Percentiles rank a stretch among this genome's conserved stretches.
phyloP scores from a whole-genome alignment of 1,284 basidiomycete genomes.

The Erythrobasidium hasegawianum region DNA sequence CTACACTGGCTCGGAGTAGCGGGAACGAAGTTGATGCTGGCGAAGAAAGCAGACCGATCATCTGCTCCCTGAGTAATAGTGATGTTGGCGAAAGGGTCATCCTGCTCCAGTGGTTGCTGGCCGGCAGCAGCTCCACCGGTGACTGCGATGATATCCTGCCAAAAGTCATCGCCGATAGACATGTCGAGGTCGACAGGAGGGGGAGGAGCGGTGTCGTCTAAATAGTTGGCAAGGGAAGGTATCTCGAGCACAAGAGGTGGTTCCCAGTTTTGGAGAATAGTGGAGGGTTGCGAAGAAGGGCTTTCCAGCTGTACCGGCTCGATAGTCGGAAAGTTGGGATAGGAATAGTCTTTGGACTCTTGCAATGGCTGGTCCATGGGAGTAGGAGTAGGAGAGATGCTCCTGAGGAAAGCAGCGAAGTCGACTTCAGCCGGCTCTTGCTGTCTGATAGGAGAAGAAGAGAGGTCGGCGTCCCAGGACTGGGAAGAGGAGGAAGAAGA shows the following conservation, averaged over 20 bases:
- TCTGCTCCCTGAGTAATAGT: neutral
- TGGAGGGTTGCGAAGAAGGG: no score
- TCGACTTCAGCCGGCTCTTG: no score
- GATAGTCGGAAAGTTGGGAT: no score
- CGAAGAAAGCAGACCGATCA: neutral
- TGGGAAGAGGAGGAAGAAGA: conserved; percentile 4
- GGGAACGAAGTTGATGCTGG: neutral
- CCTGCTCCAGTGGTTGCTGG: conserved; percentile 1
- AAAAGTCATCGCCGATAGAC: neutral
- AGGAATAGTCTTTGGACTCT: no score
- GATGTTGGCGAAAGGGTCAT: neutral
- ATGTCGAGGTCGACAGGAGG: neutral
- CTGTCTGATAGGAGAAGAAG: neutral
- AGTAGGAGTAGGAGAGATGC: no score
- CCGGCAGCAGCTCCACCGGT: neutral
- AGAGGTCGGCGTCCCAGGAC: neutral
- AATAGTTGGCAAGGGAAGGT: no score
- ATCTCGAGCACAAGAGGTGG: no score
- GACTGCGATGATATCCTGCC: neutral
- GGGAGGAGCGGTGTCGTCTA: no score
- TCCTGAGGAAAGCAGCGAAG: no score
- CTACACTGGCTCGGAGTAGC: neutral
- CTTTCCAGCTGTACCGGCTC: no score
- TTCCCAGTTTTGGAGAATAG: no score
- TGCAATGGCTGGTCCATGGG: no score